Evolutionary conservation across 805 yeast genomes (phyloP), one percentile per base, ranked within the genome.

Genomic region (Jamesozyma rosinii): DNA sequence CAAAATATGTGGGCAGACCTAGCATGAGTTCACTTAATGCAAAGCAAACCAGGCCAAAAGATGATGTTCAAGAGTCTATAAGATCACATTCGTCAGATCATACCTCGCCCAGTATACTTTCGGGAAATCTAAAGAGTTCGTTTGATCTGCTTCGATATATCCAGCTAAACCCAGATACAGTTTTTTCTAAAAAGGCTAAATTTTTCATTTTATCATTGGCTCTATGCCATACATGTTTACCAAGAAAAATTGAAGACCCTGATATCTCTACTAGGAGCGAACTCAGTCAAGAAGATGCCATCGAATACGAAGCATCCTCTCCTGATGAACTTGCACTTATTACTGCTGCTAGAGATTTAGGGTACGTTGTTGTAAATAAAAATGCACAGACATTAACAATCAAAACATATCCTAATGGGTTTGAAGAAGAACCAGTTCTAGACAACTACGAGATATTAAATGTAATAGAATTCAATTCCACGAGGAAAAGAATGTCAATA

Each of bases 301-400:
- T 88, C 20, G 80, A 77, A 44, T 92, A 92, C 54, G 97, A 90
- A 58, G 86, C 97, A 0, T 79, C 97, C 0, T 89, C 97, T 0
- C 99, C 98, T 0, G 99, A 92, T 64, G 99, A 92, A 60, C 65
- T 89, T 40, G 98, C 99, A 0, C 67, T 92, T 26, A 90, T 92
- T 2, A 77, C 82, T 37, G 98, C 97, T 1, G 98, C 98, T 0
- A 73, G 95, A 51, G 98, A 92, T 57, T 71, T 92, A 71, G 99
- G 99, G 0, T 92, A 71, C 60, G 79, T 89, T n/a, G 83, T 89
- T 6, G 72, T 69, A 44, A 87, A 85, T 45, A 76, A 83, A 43
- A 76, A 76, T 46, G 77, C 76, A 37, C 75, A 74, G 45, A 61
- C 66, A 1, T 59, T 92, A 37, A 74, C 81, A 0, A 65, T 92